A percentile compares a stretch with the other conserved stretches of the same genome.
These are phyloP conservation scores for Fusarium equiseti DNA, from an alignment of 2,329 filamentous ascomycete genomes.

Conservation along the genomic window DNA sequence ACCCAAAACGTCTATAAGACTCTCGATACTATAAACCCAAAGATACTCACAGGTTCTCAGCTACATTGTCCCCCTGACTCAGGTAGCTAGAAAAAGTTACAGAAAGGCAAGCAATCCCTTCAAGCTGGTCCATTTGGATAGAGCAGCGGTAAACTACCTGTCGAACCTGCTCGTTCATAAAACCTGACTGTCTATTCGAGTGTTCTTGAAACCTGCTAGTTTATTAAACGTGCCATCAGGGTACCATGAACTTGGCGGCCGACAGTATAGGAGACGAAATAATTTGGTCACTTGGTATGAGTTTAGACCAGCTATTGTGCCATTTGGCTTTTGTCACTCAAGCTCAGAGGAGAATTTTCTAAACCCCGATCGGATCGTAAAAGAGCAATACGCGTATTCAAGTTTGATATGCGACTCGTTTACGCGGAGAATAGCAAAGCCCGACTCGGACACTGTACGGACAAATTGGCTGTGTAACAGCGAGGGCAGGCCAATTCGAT, in stretches of 20 bases:
- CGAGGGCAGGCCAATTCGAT: not conserved
- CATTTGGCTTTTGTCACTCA: not conserved
- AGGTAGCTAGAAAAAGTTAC: not conserved
- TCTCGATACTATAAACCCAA: not conserved
- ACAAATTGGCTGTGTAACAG: constrained; percentile 14
- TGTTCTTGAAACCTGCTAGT: not conserved
- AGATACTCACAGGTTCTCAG: not conserved
- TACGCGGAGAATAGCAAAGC: constrained; percentile 28
- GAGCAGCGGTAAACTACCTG: not conserved
- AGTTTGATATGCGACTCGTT: not conserved
- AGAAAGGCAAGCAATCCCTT: not conserved
- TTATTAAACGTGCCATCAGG: not conserved
- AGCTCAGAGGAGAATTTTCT: not conserved
- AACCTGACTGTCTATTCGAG: not conserved
- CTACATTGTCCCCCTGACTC: not conserved
- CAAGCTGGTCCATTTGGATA: not conserved
- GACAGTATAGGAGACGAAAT: not conserved
- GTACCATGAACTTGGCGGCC: not conserved
- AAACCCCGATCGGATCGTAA: constrained; percentile 1
- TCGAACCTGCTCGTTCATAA: not conserved
- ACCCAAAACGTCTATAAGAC: not conserved
- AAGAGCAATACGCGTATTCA: constrained; percentile 29
- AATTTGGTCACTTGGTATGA: not conserved
- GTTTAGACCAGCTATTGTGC: not conserved
- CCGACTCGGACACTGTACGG: constrained; percentile 20